phyloP scores from a whole-genome alignment of 2,329 filamentous ascomycete genomes.

The Polytolypa hystricis region DNA sequence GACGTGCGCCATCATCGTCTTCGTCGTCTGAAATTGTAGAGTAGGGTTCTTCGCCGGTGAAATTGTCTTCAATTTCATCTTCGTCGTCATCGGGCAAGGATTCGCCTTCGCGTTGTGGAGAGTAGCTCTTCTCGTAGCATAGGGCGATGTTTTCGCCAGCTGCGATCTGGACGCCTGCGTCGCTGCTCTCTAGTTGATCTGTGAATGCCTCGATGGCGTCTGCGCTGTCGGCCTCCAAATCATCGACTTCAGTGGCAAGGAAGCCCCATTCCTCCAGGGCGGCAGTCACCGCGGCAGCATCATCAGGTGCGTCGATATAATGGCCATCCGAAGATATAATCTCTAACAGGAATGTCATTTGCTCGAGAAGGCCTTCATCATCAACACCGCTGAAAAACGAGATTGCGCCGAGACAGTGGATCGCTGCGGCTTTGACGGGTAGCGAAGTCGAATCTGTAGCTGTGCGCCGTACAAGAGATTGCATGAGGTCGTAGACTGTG shows the following conservation, averaged over 20 bases:
- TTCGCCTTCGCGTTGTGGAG: conserved; percentile 47
- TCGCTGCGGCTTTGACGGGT: conserved; percentile 55
- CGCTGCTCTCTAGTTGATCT: conserved; percentile 70
- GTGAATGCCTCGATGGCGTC: conserved; percentile 68
- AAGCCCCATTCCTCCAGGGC: conserved; percentile 72
- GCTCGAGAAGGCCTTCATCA: conserved; percentile 54
- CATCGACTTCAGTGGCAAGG: conserved; percentile 64
- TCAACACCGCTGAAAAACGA: conserved; percentile 66
- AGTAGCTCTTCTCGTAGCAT: conserved; percentile 64
- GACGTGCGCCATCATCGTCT: conserved; percentile 29
- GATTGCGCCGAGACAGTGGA: conserved; percentile 62
- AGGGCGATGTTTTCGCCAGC: conserved; percentile 73
- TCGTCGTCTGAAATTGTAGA: conserved; percentile 20
- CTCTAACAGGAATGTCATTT: conserved; percentile 65
- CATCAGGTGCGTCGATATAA: conserved; percentile 59
- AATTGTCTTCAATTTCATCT: conserved; percentile 31
- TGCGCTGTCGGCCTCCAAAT: conserved; percentile 60
- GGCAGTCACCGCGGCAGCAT: conserved; percentile 57
- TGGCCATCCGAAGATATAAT: conserved; percentile 72
- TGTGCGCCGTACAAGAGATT: conserved; percentile 47
- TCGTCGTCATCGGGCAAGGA: conserved; percentile 34
- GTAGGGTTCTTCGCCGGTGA: conserved; percentile 35
- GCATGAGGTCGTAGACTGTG: conserved; percentile 53
- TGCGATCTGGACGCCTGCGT: conserved; percentile 61
- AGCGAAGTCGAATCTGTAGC: conserved; percentile 57